Evolutionary conservation across 352 stramenopile species (phyloP).

Genomic region (Globisporangium emineosum): DNA sequence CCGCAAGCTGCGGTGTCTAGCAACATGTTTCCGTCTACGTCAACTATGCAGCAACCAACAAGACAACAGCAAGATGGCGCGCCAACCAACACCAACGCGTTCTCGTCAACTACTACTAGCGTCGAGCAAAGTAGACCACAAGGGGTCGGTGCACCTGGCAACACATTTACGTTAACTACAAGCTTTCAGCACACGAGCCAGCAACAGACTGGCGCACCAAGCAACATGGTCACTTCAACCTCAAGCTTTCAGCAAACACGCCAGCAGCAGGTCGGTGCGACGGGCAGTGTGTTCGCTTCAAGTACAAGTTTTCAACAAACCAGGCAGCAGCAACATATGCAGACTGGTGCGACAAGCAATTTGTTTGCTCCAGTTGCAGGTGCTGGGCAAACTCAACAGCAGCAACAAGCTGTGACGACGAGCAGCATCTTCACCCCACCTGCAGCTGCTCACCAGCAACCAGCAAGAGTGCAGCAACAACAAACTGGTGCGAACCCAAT

Average conservation of each 20-base stretch:
- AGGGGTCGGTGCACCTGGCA: background rate
- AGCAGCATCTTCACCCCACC: background rate
- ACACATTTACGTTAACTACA: background rate
- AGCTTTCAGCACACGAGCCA: background rate
- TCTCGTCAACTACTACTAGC: background rate
- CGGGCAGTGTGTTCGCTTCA: background rate
- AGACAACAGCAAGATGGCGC: background rate
- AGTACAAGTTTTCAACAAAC: background rate
- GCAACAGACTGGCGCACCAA: background rate
- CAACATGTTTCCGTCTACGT: background rate
- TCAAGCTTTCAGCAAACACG: background rate
- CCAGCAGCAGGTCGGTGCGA: background rate
- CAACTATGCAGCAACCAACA: background rate
- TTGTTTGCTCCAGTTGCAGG: background rate
- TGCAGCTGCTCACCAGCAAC: slow-evolving; percentile 3
- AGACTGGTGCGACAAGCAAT: background rate
- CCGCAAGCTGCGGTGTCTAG: background rate
- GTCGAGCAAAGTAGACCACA: background rate
- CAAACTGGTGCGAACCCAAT: background rate
- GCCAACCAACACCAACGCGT: background rate
- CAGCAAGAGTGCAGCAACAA: slow-evolving; percentile 1
- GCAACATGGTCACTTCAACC: background rate
- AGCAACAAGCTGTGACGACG: background rate
- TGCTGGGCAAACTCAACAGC: background rate
- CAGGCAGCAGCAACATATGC: background rate